These are phyloP conservation scores for Lasiosphaeris hirsuta DNA, from an alignment of 495 filamentous ascomycete species.

Conservation along the genomic window DNA sequence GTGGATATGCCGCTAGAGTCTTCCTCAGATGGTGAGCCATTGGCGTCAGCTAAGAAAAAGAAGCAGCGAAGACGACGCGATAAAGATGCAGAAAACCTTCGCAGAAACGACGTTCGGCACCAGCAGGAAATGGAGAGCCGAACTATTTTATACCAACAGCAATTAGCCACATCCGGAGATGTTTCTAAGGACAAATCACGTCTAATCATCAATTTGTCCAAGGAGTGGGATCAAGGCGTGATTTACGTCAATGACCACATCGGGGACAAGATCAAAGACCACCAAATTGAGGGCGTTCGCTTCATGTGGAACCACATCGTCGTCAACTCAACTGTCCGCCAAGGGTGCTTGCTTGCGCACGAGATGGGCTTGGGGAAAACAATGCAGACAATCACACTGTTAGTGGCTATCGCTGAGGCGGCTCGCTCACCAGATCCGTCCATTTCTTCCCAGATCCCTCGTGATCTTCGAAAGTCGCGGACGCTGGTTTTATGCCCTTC, in stretches of 20 bases:
- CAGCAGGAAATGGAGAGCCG: conserved; percentile 44
- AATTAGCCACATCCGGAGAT: conserved; percentile 35
- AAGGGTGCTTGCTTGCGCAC: conserved; percentile 84
- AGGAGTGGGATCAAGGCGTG: conserved; percentile 50
- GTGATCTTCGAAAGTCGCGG: conserved; percentile 55
- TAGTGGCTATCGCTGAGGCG: conserved; percentile 69
- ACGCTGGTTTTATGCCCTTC: conserved; percentile 76
- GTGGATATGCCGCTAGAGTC: neutral
- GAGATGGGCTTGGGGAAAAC: conserved; percentile 96
- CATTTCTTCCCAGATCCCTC: conserved; percentile 64
- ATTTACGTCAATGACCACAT: conserved; percentile 50
- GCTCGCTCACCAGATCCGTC: conserved; percentile 53
- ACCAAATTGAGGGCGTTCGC: conserved; percentile 66
- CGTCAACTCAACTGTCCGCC: conserved; percentile 42
- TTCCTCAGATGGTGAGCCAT: conserved; percentile 13
- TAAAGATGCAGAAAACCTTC: conserved; percentile 43
- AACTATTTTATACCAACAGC: conserved; percentile 40
- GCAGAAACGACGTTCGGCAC: conserved; percentile 45
- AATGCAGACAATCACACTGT: conserved; percentile 80
- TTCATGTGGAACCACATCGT: conserved; percentile 90
- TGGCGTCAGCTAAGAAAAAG: conserved; percentile 37
- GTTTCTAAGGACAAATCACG: conserved; percentile 40
- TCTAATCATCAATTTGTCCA: conserved; percentile 70
- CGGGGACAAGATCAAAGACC: conserved; percentile 48
- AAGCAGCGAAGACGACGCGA: conserved; percentile 51